These are phyloP conservation scores for Penicillium bovifimosum DNA, from an alignment of 495 filamentous ascomycete genomes.

Conservation along the genomic window DNA sequence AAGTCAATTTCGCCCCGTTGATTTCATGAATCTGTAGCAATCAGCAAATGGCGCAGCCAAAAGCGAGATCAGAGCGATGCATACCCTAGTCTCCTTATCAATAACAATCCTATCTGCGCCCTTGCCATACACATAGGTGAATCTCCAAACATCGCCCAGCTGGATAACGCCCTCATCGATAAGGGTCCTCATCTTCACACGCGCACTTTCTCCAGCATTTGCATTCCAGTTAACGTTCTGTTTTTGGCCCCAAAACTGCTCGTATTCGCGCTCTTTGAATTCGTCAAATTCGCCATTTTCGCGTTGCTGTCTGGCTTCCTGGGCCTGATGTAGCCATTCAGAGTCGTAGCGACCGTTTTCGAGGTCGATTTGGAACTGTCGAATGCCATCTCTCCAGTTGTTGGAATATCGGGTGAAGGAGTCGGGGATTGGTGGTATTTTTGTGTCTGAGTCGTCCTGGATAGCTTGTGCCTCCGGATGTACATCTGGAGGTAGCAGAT, in stretches of 20 bases:
- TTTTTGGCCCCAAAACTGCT: constrained; percentile 67
- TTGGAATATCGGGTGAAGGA: constrained; percentile 47
- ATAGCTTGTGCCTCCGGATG: constrained; percentile 33
- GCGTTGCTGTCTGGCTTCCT: constrained; percentile 55
- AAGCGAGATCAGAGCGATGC: background rate
- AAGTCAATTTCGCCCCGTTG: constrained; percentile 29
- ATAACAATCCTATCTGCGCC: constrained; percentile 28
- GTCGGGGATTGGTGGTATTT: constrained; percentile 37
- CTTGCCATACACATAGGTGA: constrained; percentile 29
- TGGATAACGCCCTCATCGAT: constrained; percentile 42
- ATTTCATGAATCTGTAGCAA: constrained; percentile 33
- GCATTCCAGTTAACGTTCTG: constrained; percentile 37
- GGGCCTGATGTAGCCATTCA: constrained; percentile 62
- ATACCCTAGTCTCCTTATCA: constrained; percentile 47
- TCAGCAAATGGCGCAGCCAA: constrained; percentile 4
- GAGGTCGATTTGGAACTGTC: constrained; percentile 57
- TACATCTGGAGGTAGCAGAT: constrained; percentile 49
- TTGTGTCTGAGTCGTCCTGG: constrained; percentile 25
- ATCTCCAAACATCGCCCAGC: constrained; percentile 49
- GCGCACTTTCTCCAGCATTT: constrained; percentile 45
- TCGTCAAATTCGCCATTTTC: constrained; percentile 63
- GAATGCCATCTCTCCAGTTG: constrained; percentile 43
- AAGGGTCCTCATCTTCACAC: constrained; percentile 44
- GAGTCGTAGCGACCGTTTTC: constrained; percentile 55
- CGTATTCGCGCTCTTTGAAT: constrained; percentile 59